Evolutionary conservation across 2,329 filamentous ascomycete genomes (phyloP).

Genomic region (Dothistroma septosporum): DNA sequence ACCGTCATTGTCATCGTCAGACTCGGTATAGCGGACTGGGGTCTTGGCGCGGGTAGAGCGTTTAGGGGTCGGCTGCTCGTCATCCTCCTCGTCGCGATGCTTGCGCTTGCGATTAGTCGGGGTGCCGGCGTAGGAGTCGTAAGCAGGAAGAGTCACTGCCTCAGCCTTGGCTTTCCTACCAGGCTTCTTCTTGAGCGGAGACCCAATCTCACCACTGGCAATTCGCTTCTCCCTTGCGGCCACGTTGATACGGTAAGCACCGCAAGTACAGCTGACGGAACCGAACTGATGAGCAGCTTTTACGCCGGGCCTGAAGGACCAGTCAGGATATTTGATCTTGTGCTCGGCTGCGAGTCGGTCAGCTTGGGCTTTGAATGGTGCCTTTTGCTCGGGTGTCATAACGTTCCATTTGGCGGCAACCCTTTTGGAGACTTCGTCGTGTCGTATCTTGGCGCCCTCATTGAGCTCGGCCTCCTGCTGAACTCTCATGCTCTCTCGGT

Average conservation of each 20-base stretch:
- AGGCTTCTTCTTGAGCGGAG: background rate
- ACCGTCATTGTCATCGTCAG: background rate
- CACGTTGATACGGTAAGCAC: slow-evolving; percentile 14
- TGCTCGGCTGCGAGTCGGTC: slow-evolving; percentile 5
- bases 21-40: background rate
- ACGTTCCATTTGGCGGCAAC: slow-evolving; percentile 5
- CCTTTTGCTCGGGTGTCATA: background rate
- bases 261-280: slow-evolving; percentile 11
- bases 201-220: background rate
- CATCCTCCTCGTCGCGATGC: background rate
- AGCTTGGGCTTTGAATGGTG: background rate
- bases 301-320: slow-evolving; percentile 6
- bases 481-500: background rate
- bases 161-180: background rate
- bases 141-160: background rate
- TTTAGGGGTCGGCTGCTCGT: background rate
- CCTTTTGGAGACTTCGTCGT: slow-evolving; percentile 5
- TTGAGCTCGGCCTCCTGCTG: background rate
- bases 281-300: slow-evolving; percentile 10
- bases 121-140: background rate
- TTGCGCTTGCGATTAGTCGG: slow-evolving; percentile 1
- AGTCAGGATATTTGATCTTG: slow-evolving; percentile 8
- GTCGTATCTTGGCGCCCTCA: background rate
- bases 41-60: background rate
- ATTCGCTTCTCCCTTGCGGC: background rate